These are phyloP conservation scores for Globisporangium middletonii DNA, from an alignment of 352 stramenopile genomes.

Conservation along the genomic window DNA sequence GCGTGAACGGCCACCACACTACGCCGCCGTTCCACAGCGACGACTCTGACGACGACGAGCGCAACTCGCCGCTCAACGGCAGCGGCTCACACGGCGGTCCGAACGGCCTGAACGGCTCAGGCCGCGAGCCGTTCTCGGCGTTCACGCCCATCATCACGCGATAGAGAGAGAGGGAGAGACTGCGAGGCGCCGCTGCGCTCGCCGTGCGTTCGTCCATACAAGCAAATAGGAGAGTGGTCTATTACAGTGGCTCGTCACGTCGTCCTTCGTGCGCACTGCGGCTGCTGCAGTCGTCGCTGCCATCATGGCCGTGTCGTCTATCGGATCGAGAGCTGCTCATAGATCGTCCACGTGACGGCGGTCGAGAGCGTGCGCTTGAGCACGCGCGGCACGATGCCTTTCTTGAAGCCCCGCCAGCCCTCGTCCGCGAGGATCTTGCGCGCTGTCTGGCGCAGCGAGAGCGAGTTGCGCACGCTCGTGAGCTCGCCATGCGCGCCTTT, in stretches of 20 bases:
- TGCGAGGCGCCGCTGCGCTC: background rate
- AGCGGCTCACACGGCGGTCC: constrained; percentile 10
- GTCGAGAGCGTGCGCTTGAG: constrained; percentile 97
- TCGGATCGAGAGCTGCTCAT: constrained; percentile 88
- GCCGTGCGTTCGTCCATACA: background rate
- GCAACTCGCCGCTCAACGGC: constrained; percentile 10
- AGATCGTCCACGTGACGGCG: constrained; percentile 99
- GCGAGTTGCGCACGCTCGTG: constrained; percentile 42
- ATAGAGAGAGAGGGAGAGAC: constrained; percentile 23
- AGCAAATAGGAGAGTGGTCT: background rate
- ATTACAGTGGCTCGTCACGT: constrained; percentile 1
- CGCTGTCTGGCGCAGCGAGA: constrained; percentile 62
- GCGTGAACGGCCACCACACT: background rate
- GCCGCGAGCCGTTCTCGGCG: constrained; percentile 64
- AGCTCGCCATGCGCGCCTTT: constrained; percentile 20
- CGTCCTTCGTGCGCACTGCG: background rate
- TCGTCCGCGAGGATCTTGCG: constrained; percentile 89
- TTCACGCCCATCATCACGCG: constrained; percentile 86
- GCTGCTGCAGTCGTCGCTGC: background rate
- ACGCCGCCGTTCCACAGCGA: background rate
- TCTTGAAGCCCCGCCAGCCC: constrained; percentile 90
- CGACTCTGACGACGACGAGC: constrained; percentile 15
- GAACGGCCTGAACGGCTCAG: constrained; percentile 18
- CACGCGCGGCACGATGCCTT: constrained; percentile 91
- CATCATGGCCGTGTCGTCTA: constrained; percentile 13